Percentiles rank a stretch among this genome's conserved stretches.
Conservation (phyloP, 179 eudicot genomes). For the Silene vulgaris region DNA sequence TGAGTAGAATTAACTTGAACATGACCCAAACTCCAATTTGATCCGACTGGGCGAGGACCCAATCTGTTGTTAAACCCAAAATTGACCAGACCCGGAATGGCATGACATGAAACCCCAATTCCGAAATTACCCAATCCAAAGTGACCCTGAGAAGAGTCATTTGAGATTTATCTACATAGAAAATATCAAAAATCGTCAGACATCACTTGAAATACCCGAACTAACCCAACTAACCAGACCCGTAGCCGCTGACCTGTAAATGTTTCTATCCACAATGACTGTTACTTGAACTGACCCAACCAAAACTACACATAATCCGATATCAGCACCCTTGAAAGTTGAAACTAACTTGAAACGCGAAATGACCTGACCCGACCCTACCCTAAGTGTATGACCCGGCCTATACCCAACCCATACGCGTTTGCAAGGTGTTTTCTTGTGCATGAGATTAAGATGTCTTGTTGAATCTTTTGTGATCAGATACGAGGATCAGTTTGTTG, state of each 20-base stretch:
- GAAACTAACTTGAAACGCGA: no score
- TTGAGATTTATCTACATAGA: neutral
- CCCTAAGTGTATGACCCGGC: no score
- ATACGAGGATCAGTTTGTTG: conserved; percentile 70
- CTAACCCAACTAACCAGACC: neutral
- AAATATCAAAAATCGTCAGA: neutral
- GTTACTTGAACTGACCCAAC: neutral
- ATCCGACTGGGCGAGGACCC: neutral
- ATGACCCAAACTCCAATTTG: no score
- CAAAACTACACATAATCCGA: neutral
- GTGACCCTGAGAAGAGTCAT: neutral
- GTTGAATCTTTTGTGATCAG: conserved; percentile 38
- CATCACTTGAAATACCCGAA: neutral
- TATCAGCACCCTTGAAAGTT: no score
- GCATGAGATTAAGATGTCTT: conserved; percentile 2
- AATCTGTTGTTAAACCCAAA: no score
- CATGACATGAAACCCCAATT: neutral
- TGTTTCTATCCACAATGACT: neutral
- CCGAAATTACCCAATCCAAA: neutral
- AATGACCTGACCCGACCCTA: no score
- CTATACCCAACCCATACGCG: neutral
- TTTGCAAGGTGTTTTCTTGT: neutral
- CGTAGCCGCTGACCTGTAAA: neutral
- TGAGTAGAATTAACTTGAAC: no score
- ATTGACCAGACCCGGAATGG: no score